These are phyloP conservation scores for Tricholomella constricta DNA, from an alignment of 768 basidiomycete genomes.

Conservation along the genomic window DNA sequence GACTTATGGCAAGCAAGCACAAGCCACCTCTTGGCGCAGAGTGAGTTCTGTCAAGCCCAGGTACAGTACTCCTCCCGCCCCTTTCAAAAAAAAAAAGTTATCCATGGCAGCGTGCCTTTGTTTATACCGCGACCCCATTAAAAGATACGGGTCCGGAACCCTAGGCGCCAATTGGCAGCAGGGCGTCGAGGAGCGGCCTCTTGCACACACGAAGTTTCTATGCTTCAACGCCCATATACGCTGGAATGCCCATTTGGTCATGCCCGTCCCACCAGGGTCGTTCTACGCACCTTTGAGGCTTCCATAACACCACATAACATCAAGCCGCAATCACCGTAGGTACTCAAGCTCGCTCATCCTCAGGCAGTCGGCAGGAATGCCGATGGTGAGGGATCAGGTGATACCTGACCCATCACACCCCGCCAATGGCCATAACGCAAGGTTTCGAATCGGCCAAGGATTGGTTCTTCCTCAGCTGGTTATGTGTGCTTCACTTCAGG, in stretches of 20 bases:
- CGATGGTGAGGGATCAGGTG: slow-evolving; percentile 6
- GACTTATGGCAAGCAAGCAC: not conserved
- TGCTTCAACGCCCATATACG: not conserved
- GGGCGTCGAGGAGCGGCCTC: not conserved
- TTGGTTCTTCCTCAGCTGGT: not conserved
- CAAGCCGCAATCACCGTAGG: slow-evolving; percentile 10
- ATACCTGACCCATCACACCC: not conserved
- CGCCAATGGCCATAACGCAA: not conserved
- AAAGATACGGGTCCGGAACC: not conserved
- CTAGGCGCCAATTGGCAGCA: not conserved
- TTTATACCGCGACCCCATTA: slow-evolving; percentile 5
- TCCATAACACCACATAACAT: not conserved
- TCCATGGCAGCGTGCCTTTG: slow-evolving; percentile 2
- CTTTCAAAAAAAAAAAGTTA: slow-evolving; percentile 1
- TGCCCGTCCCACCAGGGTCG: slow-evolving; percentile 7
- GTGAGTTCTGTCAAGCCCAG: slow-evolving; percentile 5
- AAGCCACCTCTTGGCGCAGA: not conserved
- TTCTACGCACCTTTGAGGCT: not conserved
- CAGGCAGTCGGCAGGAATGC: not conserved
- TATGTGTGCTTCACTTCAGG: not conserved
- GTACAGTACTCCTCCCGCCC: slow-evolving; percentile 5
- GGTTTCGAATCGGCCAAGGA: not conserved
- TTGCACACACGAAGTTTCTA: not conserved
- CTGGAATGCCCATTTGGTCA: slow-evolving; percentile 1
- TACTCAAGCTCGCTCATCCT: not conserved